Conservation (phyloP, 148 eudicot species). For the Rhododendron ferrugineum region DNA sequence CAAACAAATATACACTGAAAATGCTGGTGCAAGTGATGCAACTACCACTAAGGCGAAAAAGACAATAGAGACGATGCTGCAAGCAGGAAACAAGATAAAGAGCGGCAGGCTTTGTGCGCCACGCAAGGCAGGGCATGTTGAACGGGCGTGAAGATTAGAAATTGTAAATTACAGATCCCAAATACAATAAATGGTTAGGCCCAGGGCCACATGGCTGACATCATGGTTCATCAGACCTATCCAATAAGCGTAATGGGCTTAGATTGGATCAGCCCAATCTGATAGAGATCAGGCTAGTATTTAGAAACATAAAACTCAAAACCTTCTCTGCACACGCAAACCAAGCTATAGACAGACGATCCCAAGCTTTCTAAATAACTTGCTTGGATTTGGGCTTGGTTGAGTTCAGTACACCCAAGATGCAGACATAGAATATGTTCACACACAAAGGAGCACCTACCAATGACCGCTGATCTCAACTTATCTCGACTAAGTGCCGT, state of each 20-base stretch:
- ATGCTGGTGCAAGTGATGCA: not conserved
- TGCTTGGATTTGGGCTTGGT: not conserved
- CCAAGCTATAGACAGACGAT: not conserved
- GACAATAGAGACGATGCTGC: conserved; percentile 3
- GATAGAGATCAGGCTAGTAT: not conserved
- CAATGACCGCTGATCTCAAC: not conserved
- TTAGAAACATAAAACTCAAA: not conserved
- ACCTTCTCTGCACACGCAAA: not conserved
- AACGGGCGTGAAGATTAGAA: not conserved
- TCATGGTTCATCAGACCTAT: conserved; percentile 4
- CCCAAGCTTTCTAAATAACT: not conserved
- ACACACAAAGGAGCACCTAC: not conserved
- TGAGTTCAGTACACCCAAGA: conserved; percentile 1
- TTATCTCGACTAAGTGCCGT: not conserved
- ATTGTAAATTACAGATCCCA: not conserved
- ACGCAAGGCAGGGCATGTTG: not conserved
- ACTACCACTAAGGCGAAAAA: not conserved
- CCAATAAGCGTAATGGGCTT: not conserved
- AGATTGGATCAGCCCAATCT: not conserved
- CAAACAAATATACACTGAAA: not conserved
- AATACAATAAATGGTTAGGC: not conserved
- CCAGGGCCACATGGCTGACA: not conserved
- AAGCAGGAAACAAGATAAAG: not conserved
- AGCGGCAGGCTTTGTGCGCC: not conserved
- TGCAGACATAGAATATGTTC: not conserved